These are phyloP conservation scores for Cyclotella kingstonii DNA, from an alignment of 108 stramenopile species.

Conservation along the genomic window DNA sequence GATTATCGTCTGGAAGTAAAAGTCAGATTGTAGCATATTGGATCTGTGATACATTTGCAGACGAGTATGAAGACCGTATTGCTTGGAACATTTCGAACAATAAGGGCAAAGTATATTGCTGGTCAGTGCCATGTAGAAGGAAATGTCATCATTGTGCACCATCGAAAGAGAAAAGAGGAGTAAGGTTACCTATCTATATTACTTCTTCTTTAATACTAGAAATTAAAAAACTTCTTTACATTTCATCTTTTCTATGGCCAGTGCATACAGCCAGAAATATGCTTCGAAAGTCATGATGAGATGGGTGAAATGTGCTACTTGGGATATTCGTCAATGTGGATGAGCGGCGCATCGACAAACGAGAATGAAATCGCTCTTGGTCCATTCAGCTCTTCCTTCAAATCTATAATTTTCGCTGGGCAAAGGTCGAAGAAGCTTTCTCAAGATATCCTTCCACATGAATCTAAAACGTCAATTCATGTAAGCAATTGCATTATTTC, in stretches of 20 bases:
- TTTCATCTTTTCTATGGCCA: not conserved
- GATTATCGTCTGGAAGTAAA: too few relatives aligned
- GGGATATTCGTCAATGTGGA: constrained; percentile 30
- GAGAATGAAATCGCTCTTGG: constrained; percentile 35
- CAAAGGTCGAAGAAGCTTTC: constrained; percentile 19
- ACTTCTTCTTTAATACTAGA: too few relatives aligned
- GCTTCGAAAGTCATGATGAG: constrained; percentile 4
- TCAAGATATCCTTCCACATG: not conserved
- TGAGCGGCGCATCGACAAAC: constrained; percentile 34
- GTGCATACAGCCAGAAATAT: not conserved
- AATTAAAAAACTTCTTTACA: not conserved
- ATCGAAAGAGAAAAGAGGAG: not conserved
- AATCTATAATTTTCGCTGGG: constrained; percentile 31
- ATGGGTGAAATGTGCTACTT: constrained; percentile 27
- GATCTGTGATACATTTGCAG: constrained; percentile 14
- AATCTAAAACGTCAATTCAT: constrained; percentile 17
- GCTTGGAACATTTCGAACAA: constrained; percentile 34
- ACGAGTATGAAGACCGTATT: constrained; percentile 14
- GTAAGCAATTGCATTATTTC: constrained; percentile 29
- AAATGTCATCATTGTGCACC: not conserved
- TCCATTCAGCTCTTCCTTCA: constrained; percentile 12
- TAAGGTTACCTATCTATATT: not conserved
- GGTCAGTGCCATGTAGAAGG: constrained; percentile 30
- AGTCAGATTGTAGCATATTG: constrained; percentile 27
- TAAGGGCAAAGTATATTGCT: constrained; percentile 36